Conservation (phyloP, 805 yeast species). For the Metschnikowia cubensis region DNA sequence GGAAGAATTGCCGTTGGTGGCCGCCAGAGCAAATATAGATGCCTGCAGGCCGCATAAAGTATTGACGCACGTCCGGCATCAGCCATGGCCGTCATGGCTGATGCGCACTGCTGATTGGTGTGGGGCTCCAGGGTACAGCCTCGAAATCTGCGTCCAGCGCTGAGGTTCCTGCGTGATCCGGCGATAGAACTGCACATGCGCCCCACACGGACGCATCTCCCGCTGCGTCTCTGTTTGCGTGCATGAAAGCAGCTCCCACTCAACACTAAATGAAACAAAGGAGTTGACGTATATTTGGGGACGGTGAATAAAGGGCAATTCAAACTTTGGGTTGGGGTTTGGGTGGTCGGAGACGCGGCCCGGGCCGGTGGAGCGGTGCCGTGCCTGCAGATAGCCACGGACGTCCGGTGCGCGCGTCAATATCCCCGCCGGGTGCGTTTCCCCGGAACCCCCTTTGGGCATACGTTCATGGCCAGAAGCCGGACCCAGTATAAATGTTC, state of each 20-base stretch:
- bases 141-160: background rate
- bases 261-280: too few species aligned
- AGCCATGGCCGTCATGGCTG: background rate
- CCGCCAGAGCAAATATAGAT: background rate
- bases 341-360: too few species aligned
- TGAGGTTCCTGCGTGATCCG: background rate
- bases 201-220: too few species aligned
- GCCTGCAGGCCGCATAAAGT: background rate
- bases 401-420: background rate
- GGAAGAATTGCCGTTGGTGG: background rate
- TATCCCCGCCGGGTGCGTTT: background rate
- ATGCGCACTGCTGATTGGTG: background rate
- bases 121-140: background rate
- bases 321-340: too few species aligned
- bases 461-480: background rate
- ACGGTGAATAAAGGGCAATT: too few species aligned
- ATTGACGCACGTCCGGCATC: background rate
- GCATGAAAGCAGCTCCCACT: too few species aligned
- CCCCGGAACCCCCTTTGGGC: constrained; percentile 3
- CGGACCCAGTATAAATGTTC: constrained; percentile 1
- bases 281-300: too few species aligned
- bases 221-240: too few species aligned
- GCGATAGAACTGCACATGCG: background rate
- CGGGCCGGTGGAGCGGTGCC: background rate
- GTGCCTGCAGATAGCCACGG: background rate